These are phyloP conservation scores for Rachicladosporium sp. DNA, from an alignment of 2,329 filamentous ascomycete species.

Conservation along the genomic window DNA sequence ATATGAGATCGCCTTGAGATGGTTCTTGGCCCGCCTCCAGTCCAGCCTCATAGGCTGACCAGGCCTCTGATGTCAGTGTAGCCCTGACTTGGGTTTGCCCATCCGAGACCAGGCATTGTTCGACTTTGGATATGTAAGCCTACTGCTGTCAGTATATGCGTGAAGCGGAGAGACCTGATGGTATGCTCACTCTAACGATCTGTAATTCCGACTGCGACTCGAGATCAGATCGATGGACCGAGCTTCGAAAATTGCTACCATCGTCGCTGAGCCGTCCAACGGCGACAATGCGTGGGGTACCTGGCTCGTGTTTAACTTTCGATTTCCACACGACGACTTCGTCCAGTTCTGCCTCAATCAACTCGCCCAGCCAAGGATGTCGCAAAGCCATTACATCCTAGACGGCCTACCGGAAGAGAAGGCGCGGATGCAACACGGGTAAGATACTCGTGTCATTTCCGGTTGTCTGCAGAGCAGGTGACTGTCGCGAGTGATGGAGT, in stretches of 20 bases:
- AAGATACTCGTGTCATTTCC: neutral
- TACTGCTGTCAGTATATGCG: conserved; percentile 4
- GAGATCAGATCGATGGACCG: conserved; percentile 4
- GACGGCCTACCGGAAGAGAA: neutral
- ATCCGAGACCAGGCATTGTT: conserved; percentile 14
- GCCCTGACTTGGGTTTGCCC: conserved; percentile 15
- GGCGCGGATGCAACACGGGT: neutral
- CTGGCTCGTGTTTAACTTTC: conserved; percentile 15
- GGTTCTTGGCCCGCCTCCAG: conserved; percentile 2
- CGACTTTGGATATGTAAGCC: conserved; percentile 6
- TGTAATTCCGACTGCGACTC: conserved; percentile 10
- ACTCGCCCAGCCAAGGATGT: conserved; percentile 17
- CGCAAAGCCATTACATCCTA: conserved; percentile 10
- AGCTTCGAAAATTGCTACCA: conserved; percentile 20
- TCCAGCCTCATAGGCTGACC: conserved; percentile 3
- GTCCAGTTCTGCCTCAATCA: conserved; percentile 15
- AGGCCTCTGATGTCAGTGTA: conserved; percentile 13
- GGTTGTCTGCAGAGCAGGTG: neutral
- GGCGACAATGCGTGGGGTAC: neutral
- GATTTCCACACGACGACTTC: conserved; percentile 16
- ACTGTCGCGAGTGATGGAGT: neutral
- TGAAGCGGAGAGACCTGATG: conserved; percentile 2
- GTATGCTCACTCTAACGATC: conserved; percentile 7
- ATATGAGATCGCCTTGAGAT: conserved; percentile 15
- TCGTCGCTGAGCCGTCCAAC: conserved; percentile 15